Base-by-base conservation (phyloP, 352 stramenopile species). In the Pythium folliculosum region DNA sequence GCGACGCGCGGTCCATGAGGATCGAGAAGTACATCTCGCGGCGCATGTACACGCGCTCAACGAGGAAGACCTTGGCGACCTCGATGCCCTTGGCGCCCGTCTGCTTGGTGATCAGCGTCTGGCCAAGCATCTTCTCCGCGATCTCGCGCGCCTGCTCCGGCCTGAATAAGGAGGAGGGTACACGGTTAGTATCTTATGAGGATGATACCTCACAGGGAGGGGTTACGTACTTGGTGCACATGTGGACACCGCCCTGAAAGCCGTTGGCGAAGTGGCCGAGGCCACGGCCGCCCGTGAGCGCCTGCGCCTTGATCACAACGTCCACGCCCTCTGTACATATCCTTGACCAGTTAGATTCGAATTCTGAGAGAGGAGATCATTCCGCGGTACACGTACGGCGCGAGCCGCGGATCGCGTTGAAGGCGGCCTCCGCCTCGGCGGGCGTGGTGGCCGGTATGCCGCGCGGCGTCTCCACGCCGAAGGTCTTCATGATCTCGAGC, bases 11-110 rank as follows among this genome's bases (percentile, higher is more conserved):
- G 82, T 99, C 97, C 92, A 99, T 98, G 44, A 99, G 81, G 80
- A 99, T 99, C 65, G 89, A 95, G 57, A 99, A 95, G 82, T 99
- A 99, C 86, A 99, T 98, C 82, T 99, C 97, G 38, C 91, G 82
- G 40, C 90, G 82, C 81, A 98, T 97, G 80, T 97, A 96, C 52
- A 98, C 82, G 63, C 93, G 84, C 78, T 97, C 92, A 69, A 98
- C 90, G 53, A 98, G 75, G 71, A 98, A 94, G 53, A 96, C 88
- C 77, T 97, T 96, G 71, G 88, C 78, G 64, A 95, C 91, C 54
- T 94, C 78, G 65, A 97, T 94, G 57, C 91, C 91, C 68, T 90
- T 94, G 4, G 64, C 76, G 35, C 87, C 88, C 44, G 93, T 97
- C 81, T 99, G 96, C 79, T 98, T 99, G 40, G 96, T 99, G 67